Base-by-base conservation (phyloP, 2,329 filamentous ascomycete species). In the Tolypocladium album region DNA sequence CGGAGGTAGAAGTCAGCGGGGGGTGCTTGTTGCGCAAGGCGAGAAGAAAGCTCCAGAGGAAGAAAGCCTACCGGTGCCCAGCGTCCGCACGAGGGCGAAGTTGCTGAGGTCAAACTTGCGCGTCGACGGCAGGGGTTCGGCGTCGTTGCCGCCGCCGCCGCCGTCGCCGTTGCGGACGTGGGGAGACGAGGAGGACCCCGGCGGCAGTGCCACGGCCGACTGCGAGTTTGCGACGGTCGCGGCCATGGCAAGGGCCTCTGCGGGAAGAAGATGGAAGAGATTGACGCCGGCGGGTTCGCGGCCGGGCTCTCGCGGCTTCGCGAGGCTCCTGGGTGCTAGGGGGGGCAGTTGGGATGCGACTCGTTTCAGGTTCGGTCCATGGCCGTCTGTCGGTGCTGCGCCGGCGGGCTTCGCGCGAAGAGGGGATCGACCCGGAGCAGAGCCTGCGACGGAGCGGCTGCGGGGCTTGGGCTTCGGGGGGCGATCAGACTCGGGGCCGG, bases 71-170 rank as follows among this genome's bases (percentile, higher is more conserved):
- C 88, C 89, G 47, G 89, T 92, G 63, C 87, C 89, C 64, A 93
- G 76, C 15, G 89, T 92, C 72, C 89, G 86, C 65, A 92, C 80
- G 57, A 89, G 79, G 62, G 84, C 79, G 70, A 92, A 92, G 75
- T 92, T 87, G 50, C 70, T 68, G 40, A 72, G 67, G 47, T 69
- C 67, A 59, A 75, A 69, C 57, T 66, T 70, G 60, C 61, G 70
- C 27, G 67, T 69, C 43, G 67, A 63, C 22, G 70, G 67, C 38
- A 69, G 62, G 24, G 69, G 64, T 38, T 64, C 13, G 42, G 4
- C 55, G 47, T 60, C 34, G 6, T 59, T 52, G 34, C 42, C 47
- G 36, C 27, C 27, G 27, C 27, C 27, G 27, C 27, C 27, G 27
- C 27, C 27, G 27, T 5, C 27, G 27, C 40, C 50, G 42, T 31